phyloP scores from a whole-genome alignment of 306 rosid genomes.

The Vicia villosa region DNA sequence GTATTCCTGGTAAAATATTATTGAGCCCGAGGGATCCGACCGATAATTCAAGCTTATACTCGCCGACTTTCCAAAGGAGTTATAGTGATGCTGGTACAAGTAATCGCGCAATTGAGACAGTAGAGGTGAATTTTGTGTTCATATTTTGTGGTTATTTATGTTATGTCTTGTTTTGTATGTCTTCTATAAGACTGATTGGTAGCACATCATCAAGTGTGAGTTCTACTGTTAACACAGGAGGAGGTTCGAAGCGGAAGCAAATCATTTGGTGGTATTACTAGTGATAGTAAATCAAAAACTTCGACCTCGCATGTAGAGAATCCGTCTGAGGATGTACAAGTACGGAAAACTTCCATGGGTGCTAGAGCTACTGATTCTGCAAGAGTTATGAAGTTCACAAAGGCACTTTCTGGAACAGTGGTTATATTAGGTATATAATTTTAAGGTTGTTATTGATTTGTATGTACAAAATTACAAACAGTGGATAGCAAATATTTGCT shows the following conservation, averaged over 20 bases:
- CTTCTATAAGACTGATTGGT: conserved; percentile 2
- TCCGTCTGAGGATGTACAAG: conserved; percentile 54
- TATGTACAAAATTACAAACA: conserved; percentile 1
- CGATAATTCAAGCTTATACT: conserved; percentile 43
- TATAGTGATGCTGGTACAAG: conserved; percentile 63
- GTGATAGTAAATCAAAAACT: conserved; percentile 52
- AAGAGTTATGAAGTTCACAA: conserved; percentile 78
- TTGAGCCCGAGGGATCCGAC: conserved; percentile 65
- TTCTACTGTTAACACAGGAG: conserved; percentile 59
- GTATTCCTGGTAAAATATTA: conserved; percentile 87
- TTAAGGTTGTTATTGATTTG: conserved; percentile 8
- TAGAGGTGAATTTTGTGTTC: conserved; percentile 49
- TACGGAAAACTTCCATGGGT: conserved; percentile 60
- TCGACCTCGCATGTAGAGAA: conserved; percentile 48
- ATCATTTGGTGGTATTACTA: conserved; percentile 37
- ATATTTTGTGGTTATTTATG: not conserved
- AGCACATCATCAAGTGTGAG: conserved; percentile 34
- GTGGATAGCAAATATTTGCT: conserved; percentile 8
- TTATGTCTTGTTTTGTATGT: not conserved
- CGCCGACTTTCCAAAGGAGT: conserved; percentile 62
- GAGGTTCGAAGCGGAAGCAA: conserved; percentile 53
- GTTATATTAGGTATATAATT: conserved; percentile 69
- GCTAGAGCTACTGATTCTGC: conserved; percentile 95
- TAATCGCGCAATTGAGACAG: conserved; percentile 51
- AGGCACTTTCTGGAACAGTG: conserved; percentile 79